Evolutionary conservation across 179 eudicot species (phyloP).

Genomic region (Corrigiola litoralis): DNA sequence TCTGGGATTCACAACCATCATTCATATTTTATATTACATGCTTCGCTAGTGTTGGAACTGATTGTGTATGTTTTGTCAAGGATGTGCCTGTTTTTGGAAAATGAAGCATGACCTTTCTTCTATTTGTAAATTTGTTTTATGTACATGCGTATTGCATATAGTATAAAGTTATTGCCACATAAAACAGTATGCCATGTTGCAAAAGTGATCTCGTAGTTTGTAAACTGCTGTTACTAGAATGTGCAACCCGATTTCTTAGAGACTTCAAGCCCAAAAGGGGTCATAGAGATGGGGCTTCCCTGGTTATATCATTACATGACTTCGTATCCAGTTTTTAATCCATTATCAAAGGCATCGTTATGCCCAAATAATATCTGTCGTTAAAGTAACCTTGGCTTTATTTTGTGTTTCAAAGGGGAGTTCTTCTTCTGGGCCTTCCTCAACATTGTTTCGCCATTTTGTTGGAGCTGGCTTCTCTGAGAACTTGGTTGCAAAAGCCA

Average conservation of each 20-base stretch:
- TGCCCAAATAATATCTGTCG: too few species aligned
- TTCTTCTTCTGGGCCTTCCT: slow-evolving; percentile 51
- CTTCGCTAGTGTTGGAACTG: too few species aligned
- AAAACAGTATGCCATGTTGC: neutral
- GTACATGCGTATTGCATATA: neutral
- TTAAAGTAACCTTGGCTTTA: slow-evolving; percentile 7
- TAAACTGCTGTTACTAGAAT: neutral
- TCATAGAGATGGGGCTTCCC: neutral
- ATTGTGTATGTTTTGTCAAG: too few species aligned
- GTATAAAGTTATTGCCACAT: neutral
- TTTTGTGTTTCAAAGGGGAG: slow-evolving; percentile 35
- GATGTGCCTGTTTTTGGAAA: too few species aligned
- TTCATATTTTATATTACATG: too few species aligned
- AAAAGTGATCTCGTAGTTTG: neutral
- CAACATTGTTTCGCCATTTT: slow-evolving; percentile 44
- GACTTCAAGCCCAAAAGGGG: neutral
- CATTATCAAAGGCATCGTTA: too few species aligned
- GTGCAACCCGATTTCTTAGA: neutral
- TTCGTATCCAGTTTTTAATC: too few species aligned
- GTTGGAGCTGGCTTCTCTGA: slow-evolving; percentile 63
- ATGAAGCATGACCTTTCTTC: neutral
- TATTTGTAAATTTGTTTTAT: neutral
- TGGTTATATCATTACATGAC: neutral
- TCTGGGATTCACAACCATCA: too few species aligned
- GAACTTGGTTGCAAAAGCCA: slow-evolving; percentile 46